A percentile compares a stretch with the other conserved stretches of the same genome.
phyloP scores from a whole-genome alignment of 768 basidiomycete genomes.

The Tephrocybe sp. region DNA sequence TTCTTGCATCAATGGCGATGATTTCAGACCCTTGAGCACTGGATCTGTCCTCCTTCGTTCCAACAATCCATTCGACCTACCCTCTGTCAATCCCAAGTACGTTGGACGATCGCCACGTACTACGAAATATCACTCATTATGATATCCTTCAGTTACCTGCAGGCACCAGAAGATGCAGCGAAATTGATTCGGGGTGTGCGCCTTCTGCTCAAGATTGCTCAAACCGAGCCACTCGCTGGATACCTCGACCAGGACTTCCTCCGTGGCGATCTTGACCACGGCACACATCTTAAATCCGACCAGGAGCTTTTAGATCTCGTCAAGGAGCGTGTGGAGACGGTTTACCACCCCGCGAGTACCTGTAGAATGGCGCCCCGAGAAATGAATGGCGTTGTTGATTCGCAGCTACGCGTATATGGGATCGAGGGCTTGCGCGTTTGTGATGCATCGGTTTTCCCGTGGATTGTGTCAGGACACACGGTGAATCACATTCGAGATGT shows the following conservation, averaged over 20 bases:
- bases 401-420: slow-evolving; percentile 41
- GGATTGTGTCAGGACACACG: slow-evolving; percentile 40
- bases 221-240: slow-evolving; percentile 31
- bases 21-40: slow-evolving; percentile 35
- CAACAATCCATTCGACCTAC: slow-evolving; percentile 33
- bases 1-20: neutral
- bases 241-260: slow-evolving; percentile 29
- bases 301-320: slow-evolving; percentile 38
- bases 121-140: neutral
- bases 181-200: slow-evolving; percentile 37
- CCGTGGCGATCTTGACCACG: slow-evolving; percentile 34
- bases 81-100: slow-evolving; percentile 38
- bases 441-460: slow-evolving; percentile 40
- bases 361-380: slow-evolving; percentile 43
- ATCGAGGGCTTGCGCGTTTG: slow-evolving; percentile 40
- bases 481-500: slow-evolving; percentile 18
- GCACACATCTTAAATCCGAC: slow-evolving; percentile 31
- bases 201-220: slow-evolving; percentile 32
- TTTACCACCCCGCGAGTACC: slow-evolving; percentile 44
- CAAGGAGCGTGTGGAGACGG: slow-evolving; percentile 39
- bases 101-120: neutral
- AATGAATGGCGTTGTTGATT: slow-evolving; percentile 43
- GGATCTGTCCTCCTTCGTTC: slow-evolving; percentile 36
- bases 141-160: slow-evolving; percentile 30
- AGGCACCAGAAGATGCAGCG: slow-evolving; percentile 34